phyloP scores from a whole-genome alignment of 306 rosid species.

The Calophaca sinica region DNA sequence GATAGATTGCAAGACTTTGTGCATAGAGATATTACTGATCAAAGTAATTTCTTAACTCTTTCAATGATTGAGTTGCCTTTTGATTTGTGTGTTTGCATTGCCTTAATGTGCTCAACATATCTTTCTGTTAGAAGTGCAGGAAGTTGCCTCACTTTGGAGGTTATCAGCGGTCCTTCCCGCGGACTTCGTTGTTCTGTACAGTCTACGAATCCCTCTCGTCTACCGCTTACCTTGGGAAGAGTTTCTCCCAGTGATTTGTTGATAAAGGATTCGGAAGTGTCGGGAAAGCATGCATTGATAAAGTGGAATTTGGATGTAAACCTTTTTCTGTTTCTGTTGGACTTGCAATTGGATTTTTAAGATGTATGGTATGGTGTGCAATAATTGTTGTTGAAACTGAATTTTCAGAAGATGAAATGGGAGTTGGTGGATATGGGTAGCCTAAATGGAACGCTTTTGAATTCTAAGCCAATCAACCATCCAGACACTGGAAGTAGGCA shows the following conservation, averaged over 20 bases:
- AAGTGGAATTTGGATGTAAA: constrained; percentile 88
- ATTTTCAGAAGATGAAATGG: constrained; percentile 88
- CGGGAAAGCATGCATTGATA: constrained; percentile 92
- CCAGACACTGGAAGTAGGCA: constrained; percentile 75
- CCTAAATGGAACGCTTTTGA: constrained; percentile 88
- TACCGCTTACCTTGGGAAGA: constrained; percentile 85
- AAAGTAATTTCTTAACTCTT: constrained; percentile 77
- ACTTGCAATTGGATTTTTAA: constrained; percentile 44
- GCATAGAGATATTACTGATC: constrained; percentile 53
- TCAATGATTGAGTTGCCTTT: constrained; percentile 2
- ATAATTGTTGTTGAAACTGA: constrained; percentile 44
- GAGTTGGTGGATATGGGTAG: constrained; percentile 97
- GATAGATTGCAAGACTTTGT: constrained; percentile 54
- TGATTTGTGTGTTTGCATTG: constrained; percentile 42
- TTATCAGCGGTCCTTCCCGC: constrained; percentile 82
- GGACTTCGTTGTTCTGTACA: constrained; percentile 65
- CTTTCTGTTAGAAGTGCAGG: constrained; percentile 90
- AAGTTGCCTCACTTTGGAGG: constrained; percentile 91
- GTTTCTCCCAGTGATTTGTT: constrained; percentile 80
- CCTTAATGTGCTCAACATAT: constrained; percentile 59
- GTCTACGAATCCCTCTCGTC: constrained; percentile 64
- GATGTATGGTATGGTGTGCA: constrained; percentile 25
- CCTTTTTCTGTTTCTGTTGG: constrained; percentile 32
- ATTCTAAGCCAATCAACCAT: constrained; percentile 75
- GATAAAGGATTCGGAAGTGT: constrained; percentile 85